These are phyloP conservation scores for Cymbopogon citratus DNA, from an alignment of 176 grass and related monocot species.

Conservation along the genomic window DNA sequence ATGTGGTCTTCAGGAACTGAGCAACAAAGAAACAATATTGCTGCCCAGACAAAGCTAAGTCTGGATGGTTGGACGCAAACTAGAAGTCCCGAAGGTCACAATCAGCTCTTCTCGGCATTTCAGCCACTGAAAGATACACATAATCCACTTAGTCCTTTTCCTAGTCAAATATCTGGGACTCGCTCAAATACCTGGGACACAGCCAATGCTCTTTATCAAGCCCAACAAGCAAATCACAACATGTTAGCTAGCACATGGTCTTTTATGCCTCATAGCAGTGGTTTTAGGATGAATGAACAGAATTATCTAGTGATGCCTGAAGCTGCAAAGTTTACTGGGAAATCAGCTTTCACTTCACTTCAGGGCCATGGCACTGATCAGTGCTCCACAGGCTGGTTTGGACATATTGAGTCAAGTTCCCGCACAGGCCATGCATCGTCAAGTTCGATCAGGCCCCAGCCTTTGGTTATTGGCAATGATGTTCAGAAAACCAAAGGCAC, in stretches of 20 bases:
- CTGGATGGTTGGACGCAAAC: conserved; percentile 16
- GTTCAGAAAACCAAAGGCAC: conserved; percentile 38
- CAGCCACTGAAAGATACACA: conserved; percentile 27
- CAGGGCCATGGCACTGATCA: conserved; percentile 31
- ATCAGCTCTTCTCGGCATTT: conserved; percentile 40
- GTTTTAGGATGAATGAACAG: conserved; percentile 18
- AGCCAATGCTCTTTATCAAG: conserved; percentile 27
- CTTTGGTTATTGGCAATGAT: conserved; percentile 39
- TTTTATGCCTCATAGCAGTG: conserved; percentile 35
- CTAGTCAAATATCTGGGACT: conserved; percentile 35
- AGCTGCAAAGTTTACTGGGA: conserved; percentile 23
- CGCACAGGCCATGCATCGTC: conserved; percentile 9
- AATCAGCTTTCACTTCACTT: conserved; percentile 28
- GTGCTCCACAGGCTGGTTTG: conserved; percentile 31
- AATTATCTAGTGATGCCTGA: conserved; percentile 6
- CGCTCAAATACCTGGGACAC: conserved; percentile 24
- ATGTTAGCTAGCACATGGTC: conserved; percentile 36
- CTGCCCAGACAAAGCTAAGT: conserved; percentile 20
- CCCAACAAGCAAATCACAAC: conserved; percentile 27
- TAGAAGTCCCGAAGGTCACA: conserved; percentile 26
- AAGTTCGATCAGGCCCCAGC: conserved; percentile 24
- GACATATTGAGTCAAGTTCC: conserved; percentile 26
- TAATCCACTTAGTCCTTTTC: conserved; percentile 23
- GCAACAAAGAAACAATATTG: conserved; percentile 34
- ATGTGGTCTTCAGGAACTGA: conserved; percentile 36